These are phyloP conservation scores for Gonium pectorale DNA, from an alignment of 139 green algal species.

Conservation along the genomic window DNA sequence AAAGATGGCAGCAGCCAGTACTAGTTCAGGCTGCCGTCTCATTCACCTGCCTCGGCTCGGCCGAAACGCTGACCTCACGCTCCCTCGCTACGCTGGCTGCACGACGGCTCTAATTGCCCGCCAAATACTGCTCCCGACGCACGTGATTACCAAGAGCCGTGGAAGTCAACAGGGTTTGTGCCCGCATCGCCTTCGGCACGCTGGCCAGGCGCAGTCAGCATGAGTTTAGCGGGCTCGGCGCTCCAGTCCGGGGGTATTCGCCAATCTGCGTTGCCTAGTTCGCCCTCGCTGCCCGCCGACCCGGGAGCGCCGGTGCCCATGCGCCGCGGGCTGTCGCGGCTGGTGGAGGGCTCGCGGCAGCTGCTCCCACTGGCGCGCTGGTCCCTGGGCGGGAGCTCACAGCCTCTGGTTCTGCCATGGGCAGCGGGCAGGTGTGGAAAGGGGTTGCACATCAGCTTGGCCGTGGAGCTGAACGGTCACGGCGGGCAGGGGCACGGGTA, in stretches of 20 bases:
- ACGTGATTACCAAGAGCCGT: neutral
- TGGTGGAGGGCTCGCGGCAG: neutral
- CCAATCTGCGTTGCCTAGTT: neutral
- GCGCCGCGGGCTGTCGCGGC: neutral
- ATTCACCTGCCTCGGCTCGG: too few relatives aligned
- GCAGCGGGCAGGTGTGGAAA: too few relatives aligned
- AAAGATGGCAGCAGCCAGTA: too few relatives aligned
- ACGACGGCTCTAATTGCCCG: neutral
- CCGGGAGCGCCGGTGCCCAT: neutral
- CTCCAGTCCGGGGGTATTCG: neutral
- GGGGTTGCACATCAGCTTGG: too few relatives aligned
- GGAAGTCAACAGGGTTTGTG: neutral
- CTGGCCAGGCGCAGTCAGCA: neutral
- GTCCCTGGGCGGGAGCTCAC: too few relatives aligned
- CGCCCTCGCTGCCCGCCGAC: neutral
- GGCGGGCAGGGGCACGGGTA: too few relatives aligned
- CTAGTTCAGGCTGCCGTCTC: too few relatives aligned
- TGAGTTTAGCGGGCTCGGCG: conserved; percentile 16
- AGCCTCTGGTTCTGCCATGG: too few relatives aligned
- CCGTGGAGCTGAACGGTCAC: too few relatives aligned
- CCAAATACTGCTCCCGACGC: neutral
- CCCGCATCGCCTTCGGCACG: neutral
- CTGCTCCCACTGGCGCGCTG: too few relatives aligned
- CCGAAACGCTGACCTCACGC: too few relatives aligned
- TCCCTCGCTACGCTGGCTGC: neutral